These are phyloP conservation scores for Botrytis paeoniae DNA, from an alignment of 2,329 filamentous ascomycete species.

Conservation along the genomic window DNA sequence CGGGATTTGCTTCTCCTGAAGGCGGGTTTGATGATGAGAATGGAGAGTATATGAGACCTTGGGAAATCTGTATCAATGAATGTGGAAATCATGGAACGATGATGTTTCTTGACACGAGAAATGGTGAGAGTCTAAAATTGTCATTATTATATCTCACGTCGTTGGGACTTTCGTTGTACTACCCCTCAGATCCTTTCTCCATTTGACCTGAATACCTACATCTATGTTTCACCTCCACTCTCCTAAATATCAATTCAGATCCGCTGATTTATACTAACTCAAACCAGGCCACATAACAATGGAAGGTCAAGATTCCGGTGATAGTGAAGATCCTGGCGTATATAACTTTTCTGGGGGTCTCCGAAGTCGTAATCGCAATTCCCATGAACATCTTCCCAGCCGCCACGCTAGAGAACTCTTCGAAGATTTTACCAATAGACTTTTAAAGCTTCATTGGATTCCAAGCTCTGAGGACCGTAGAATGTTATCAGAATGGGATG, in stretches of 20 bases:
- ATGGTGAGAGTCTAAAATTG: background rate
- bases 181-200: background rate
- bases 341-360: too few species aligned
- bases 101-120: slow-evolving; percentile 8
- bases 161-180: background rate
- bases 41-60: slow-evolving; percentile 8
- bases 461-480: background rate
- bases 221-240: background rate
- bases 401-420: slow-evolving; percentile 19
- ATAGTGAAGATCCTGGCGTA: background rate
- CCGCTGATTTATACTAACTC: background rate
- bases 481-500: background rate
- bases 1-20: slow-evolving; percentile 1
- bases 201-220: too few species aligned
- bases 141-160: background rate
- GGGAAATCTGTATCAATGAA: slow-evolving; percentile 7
- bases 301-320: background rate
- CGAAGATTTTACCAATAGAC: slow-evolving; percentile 17
- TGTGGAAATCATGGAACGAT: background rate
- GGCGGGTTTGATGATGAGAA: slow-evolving; percentile 15
- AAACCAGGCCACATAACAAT: slow-evolving; percentile 7
- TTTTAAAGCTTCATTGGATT: slow-evolving; percentile 24
- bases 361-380: background rate
- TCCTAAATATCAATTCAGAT: background rate
- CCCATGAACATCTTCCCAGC: slow-evolving; percentile 14